Evolutionary conservation across 2,329 filamentous ascomycete genomes (phyloP).

Genomic region (Dactylella cylindrospora): DNA sequence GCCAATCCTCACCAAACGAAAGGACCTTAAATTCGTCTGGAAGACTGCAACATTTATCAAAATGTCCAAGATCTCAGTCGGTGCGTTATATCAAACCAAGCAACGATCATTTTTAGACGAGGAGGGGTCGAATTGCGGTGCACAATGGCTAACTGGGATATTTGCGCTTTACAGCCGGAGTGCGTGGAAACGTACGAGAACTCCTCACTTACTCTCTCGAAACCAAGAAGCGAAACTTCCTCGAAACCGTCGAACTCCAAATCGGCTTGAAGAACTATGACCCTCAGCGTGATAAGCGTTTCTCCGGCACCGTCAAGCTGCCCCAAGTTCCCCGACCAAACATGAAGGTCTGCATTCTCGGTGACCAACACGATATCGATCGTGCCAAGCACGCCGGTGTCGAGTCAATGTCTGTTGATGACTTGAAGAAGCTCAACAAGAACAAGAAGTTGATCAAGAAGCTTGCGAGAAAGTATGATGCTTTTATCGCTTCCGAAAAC

Average conservation of each 20-base stretch:
- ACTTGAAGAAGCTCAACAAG: constrained; percentile 99
- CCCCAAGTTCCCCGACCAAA: constrained; percentile 85
- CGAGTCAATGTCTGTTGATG: constrained; percentile 96
- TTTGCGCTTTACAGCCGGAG: constrained; percentile 66
- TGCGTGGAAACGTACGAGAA: constrained; percentile 89
- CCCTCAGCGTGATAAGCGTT: constrained; percentile 99
- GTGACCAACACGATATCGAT: constrained; percentile 98
- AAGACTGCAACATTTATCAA: constrained; percentile 53
- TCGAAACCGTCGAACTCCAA: constrained; percentile 88
- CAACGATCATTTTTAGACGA: background rate
- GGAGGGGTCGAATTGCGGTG: background rate
- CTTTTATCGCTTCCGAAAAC: constrained; percentile 94
- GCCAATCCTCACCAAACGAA: constrained; percentile 52
- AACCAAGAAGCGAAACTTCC: constrained; percentile 98
- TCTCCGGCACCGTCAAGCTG: constrained; percentile 98
- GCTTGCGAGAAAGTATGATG: constrained; percentile 99
- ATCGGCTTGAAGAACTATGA: constrained; percentile 99
- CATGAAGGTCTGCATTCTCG: constrained; percentile 86
- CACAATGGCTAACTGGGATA: constrained; percentile 34
- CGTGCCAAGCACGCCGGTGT: constrained; percentile 99
- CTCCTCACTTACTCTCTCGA: constrained; percentile 93
- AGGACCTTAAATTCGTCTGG: constrained; percentile 48
- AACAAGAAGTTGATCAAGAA: constrained; percentile 99
- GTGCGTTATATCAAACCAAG: constrained; percentile 52
- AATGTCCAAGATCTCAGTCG: constrained; percentile 63